These are phyloP conservation scores for Claviceps sp. DNA, from an alignment of 2,329 filamentous ascomycete genomes.

Conservation along the genomic window DNA sequence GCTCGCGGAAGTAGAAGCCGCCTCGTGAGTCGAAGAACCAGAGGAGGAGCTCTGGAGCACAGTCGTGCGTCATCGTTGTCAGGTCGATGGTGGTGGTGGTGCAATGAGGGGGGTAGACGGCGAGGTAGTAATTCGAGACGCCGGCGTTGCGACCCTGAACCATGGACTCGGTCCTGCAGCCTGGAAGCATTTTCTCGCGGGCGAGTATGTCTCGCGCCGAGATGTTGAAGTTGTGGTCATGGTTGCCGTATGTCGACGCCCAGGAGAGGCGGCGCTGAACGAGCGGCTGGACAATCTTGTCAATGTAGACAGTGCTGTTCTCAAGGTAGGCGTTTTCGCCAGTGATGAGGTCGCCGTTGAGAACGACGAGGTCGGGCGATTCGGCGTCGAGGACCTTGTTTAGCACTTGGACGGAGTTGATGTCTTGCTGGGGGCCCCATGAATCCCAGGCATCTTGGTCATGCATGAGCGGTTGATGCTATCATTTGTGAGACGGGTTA, in stretches of 20 bases:
- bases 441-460: slow-evolving; percentile 27
- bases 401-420: slow-evolving; percentile 43
- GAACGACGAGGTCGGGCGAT: slow-evolving; percentile 44
- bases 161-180: slow-evolving; percentile 28
- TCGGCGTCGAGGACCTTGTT: slow-evolving; percentile 43
- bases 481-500: not conserved
- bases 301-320: slow-evolving; percentile 43
- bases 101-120: slow-evolving; percentile 27
- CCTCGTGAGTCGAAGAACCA: slow-evolving; percentile 63
- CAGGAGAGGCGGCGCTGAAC: slow-evolving; percentile 41
- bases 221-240: slow-evolving; percentile 49
- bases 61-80: slow-evolving; percentile 9
- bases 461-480: not conserved
- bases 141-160: slow-evolving; percentile 22
- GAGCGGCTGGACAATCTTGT: slow-evolving; percentile 45
- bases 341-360: slow-evolving; percentile 61
- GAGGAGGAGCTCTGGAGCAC: slow-evolving; percentile 34
- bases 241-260: slow-evolving; percentile 60
- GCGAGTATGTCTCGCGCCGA: slow-evolving; percentile 29
- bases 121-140: slow-evolving; percentile 34
- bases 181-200: slow-evolving; percentile 25
- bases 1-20: slow-evolving; percentile 35
- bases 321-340: slow-evolving; percentile 46
- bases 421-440: slow-evolving; percentile 39
- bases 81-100: not conserved